A percentile compares a stretch with the other conserved stretches of the same genome.
Conservation (phyloP, 2,329 filamentous ascomycete species). For the Colletotrichum spaethianum region DNA sequence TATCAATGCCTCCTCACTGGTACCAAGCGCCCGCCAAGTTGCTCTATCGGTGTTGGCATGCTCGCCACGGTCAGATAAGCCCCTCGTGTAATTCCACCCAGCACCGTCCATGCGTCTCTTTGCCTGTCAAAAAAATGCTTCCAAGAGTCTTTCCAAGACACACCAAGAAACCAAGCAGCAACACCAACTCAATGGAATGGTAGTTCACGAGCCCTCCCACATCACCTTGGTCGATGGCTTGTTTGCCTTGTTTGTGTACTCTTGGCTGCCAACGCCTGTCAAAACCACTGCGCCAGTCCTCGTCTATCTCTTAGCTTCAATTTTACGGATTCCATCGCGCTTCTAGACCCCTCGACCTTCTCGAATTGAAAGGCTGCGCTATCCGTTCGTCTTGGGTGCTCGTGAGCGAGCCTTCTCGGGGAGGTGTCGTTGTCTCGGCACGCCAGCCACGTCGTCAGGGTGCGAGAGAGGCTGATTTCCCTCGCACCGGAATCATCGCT, state of each 20-base stretch:
- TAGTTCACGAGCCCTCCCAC: neutral
- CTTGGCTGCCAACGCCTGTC: neutral
- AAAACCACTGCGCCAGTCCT: constrained; percentile 8
- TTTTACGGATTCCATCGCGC: constrained; percentile 4
- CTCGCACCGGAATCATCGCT: constrained; percentile 29
- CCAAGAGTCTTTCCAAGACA: neutral
- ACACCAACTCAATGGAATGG: neutral
- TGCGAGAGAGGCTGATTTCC: constrained; percentile 32
- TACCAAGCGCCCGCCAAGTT: constrained; percentile 41
- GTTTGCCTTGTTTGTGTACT: neutral
- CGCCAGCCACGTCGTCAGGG: constrained; percentile 26
- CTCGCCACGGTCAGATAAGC: constrained; percentile 30
- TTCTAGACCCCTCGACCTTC: constrained; percentile 19
- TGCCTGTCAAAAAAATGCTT: constrained; percentile 15
- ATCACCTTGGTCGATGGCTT: neutral
- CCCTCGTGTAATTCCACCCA: neutral
- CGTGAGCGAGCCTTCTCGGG: constrained; percentile 29
- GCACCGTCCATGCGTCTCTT: neutral
- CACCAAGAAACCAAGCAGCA: constrained; percentile 14
- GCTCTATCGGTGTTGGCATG: constrained; percentile 38
- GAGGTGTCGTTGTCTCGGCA: constrained; percentile 38
- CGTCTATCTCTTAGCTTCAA: constrained; percentile 35
- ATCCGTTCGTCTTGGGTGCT: constrained; percentile 4
- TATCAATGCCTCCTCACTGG: constrained; percentile 34
- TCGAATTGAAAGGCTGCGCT: constrained; percentile 11